A percentile compares a stretch with the other conserved stretches of the same genome.
These are phyloP conservation scores for Penicillium argentinense DNA, from an alignment of 495 filamentous ascomycete species.

Conservation along the genomic window DNA sequence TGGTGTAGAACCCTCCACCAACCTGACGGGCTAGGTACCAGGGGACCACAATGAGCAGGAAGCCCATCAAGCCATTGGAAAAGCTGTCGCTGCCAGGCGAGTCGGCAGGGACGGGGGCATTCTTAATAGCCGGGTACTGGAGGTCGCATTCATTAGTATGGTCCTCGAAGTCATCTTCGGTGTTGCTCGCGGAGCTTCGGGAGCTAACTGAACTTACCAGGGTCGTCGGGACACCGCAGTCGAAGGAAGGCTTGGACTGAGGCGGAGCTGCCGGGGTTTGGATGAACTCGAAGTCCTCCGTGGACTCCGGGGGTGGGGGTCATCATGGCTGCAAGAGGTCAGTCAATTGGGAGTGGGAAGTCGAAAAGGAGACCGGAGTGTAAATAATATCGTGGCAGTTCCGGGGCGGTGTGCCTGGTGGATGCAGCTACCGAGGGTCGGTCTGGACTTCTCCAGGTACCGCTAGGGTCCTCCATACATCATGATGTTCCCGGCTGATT, in stretches of 20 bases:
- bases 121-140: constrained; percentile 64
- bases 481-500: too few relatives aligned
- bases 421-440: too few relatives aligned
- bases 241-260: constrained; percentile 36
- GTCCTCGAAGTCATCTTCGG: not conserved
- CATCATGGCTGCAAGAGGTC: constrained; percentile 39
- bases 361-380: constrained; percentile 22
- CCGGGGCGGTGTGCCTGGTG: constrained; percentile 24
- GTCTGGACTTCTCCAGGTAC: too few relatives aligned
- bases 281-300: constrained; percentile 68
- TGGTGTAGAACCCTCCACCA: constrained; percentile 56
- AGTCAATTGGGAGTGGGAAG: constrained; percentile 24
- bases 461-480: too few relatives aligned
- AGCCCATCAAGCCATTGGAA: constrained; percentile 55
- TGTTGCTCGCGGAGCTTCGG: constrained; percentile 2
- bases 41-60: constrained; percentile 50
- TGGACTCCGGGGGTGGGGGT: constrained; percentile 51
- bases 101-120: constrained; percentile 64
- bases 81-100: constrained; percentile 58
- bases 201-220: constrained; percentile 19
- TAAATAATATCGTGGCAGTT: constrained; percentile 32
- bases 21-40: constrained; percentile 55
- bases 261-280: constrained; percentile 58
- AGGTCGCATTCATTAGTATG: too few relatives aligned
- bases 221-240: constrained; percentile 31